Base-by-base conservation (phyloP, 371 early-diverging fungal genomes). In the Syncephalastrum sp. region DNA sequence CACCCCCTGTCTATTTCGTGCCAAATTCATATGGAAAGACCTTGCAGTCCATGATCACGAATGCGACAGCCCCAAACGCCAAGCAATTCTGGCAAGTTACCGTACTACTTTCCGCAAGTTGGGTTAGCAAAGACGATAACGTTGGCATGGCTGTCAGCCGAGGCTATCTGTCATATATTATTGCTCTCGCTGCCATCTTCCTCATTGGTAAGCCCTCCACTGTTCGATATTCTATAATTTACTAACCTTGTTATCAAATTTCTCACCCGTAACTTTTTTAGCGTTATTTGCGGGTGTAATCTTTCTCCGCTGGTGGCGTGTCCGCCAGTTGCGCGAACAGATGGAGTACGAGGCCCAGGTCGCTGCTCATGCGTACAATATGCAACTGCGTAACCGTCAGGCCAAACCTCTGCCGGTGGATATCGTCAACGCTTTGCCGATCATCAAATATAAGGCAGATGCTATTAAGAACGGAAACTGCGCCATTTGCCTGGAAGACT, bases 401-500 rank as follows among this genome's bases (percentile, higher is more conserved):
- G 27, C 62, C 0, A 66, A 74, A 17, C 74, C 72, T 12, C 59
- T 78, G 16, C 73, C 79, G 29, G 69, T 74, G 4, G 70, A 68
- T 12, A 60, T 76, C 29, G 72, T 56, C 43, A 54, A 46, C 42
- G 59, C 14, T 45, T 53, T 53, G 46, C 64, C 63, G 13, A 57
- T 69, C n/a, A 23, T 29, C 16, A 51, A 44, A 33, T 67, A 33
- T 10, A 33, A 33, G 38, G 49, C 60, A 7, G 48, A 61, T 21
- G 17, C 54, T 56, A 59, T 68, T 42, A 58, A 77, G 43, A 77
- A 64, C 54, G 45, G 63, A 7, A 49, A 47, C 16, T 77, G 78
- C 50, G 65, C 70, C 0, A 72, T 77, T 50, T 77, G 78, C 38
- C 50, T 77, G 19, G 78, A 77, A 42, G 78, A 77, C n/a, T 74